These are phyloP conservation scores for Aspergillus saccharolyticus DNA, from an alignment of 495 filamentous ascomycete genomes.

Conservation along the genomic window DNA sequence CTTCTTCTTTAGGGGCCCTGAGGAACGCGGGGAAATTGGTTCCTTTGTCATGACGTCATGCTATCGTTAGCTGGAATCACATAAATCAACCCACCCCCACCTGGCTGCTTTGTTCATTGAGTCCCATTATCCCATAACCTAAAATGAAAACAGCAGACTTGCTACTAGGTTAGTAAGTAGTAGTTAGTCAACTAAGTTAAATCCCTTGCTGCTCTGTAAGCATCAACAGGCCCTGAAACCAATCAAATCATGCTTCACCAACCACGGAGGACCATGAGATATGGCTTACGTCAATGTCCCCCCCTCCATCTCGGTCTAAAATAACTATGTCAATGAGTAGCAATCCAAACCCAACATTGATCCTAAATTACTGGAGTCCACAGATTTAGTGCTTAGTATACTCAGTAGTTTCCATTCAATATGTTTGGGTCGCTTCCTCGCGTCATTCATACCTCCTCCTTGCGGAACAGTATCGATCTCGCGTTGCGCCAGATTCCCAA, in stretches of 20 bases:
- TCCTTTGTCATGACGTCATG: background rate
- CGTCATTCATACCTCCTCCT: background rate
- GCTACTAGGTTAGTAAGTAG: too few relatives aligned
- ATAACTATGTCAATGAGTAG: too few relatives aligned
- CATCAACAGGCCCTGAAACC: background rate
- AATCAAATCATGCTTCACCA: background rate
- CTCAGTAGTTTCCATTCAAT: too few relatives aligned
- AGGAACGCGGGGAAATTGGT: background rate
- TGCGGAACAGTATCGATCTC: constrained; percentile 3
- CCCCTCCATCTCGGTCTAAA: background rate
- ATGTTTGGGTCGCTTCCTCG: constrained; percentile 4
- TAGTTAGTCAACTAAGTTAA: too few relatives aligned
- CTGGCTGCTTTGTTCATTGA: too few relatives aligned
- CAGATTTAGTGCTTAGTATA: background rate
- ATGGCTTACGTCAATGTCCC: background rate
- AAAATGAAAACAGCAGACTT: too few relatives aligned
- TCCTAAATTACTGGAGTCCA: too few relatives aligned
- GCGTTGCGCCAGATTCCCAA: constrained; percentile 12
- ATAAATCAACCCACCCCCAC: background rate
- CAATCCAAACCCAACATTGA: too few relatives aligned
- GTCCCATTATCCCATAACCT: too few relatives aligned
- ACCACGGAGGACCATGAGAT: background rate
- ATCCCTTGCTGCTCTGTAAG: too few relatives aligned
- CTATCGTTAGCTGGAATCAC: background rate
- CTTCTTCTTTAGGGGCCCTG: too few relatives aligned